These are phyloP conservation scores for Cordia subcordata DNA, from an alignment of 257 asterid species.

Conservation along the genomic window DNA sequence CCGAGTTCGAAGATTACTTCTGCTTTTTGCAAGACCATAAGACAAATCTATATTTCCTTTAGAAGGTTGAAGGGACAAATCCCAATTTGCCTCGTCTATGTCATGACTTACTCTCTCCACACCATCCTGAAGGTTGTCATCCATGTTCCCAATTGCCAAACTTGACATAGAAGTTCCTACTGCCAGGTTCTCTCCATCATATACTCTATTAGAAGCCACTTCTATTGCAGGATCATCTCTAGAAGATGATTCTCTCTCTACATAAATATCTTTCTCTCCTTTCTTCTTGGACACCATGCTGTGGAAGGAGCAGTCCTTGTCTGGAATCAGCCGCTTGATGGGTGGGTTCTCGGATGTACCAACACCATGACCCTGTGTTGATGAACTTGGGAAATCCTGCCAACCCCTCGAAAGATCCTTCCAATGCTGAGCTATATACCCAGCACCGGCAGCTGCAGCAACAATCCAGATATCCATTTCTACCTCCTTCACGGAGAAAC, in stretches of 20 bases:
- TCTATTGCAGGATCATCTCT: slow-evolving; percentile 14
- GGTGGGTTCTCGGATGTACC: not conserved
- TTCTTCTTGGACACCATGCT: slow-evolving; percentile 10
- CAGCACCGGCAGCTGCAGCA: slow-evolving; percentile 81
- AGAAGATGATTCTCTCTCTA: slow-evolving; percentile 20
- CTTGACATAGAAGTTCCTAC: slow-evolving; percentile 4
- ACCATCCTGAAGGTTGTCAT: too few species aligned
- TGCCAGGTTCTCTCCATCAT: slow-evolving; percentile 21
- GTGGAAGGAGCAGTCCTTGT: too few species aligned
- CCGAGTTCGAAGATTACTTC: slow-evolving; percentile 49
- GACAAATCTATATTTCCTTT: slow-evolving; percentile 31
- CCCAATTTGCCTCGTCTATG: slow-evolving; percentile 10
- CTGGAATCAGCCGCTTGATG: too few species aligned
- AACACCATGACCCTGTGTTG: not conserved
- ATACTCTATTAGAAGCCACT: slow-evolving; percentile 35
- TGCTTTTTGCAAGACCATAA: slow-evolving; percentile 39
- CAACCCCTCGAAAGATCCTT: slow-evolving; percentile 42
- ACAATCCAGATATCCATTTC: slow-evolving; percentile 63
- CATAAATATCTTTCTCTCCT: slow-evolving; percentile 20
- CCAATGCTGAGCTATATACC: slow-evolving; percentile 55
- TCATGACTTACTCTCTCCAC: too few species aligned
- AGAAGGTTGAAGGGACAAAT: slow-evolving; percentile 28
- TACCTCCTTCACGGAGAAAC: slow-evolving; percentile 8
- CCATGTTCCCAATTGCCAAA: too few species aligned
- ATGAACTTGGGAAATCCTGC: not conserved